Conservation (phyloP, 2,329 filamentous ascomycete genomes). For the Monosporascus sp. region DNA sequence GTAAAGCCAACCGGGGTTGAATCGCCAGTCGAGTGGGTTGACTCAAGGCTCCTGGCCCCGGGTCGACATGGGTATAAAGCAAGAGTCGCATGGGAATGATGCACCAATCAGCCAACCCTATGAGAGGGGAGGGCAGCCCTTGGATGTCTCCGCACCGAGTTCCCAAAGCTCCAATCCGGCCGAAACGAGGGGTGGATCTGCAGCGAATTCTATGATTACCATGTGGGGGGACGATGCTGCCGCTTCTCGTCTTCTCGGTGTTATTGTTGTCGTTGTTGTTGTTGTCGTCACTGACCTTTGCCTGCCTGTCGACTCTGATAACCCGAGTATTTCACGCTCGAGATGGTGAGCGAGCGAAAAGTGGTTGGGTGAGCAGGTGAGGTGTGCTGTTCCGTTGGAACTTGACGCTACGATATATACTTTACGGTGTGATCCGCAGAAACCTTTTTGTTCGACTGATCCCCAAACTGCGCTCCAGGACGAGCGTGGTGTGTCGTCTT, state of each 20-base stretch:
- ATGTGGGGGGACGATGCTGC: background rate
- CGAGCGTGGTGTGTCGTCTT: too few species aligned
- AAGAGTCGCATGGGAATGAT: background rate
- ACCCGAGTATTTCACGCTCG: background rate
- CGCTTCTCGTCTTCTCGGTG: background rate
- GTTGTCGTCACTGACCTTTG: background rate
- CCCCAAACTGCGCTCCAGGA: background rate
- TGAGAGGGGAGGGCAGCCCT: background rate
- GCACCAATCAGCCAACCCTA: background rate
- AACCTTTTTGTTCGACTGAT: background rate
- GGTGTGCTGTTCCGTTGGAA: background rate
- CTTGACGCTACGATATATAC: background rate
- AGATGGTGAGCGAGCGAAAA: background rate
- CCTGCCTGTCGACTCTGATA: background rate
- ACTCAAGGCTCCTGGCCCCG: too few species aligned
- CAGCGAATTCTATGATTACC: background rate
- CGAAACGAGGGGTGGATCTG: background rate
- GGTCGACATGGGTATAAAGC: background rate
- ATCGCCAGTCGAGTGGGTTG: too few species aligned
- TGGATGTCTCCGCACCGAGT: background rate
- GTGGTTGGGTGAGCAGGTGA: background rate
- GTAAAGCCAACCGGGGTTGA: background rate
- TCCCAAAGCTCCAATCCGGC: background rate
- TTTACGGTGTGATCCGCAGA: background rate
- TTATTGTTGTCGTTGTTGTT: background rate